Percentiles rank a stretch among this genome's conserved stretches.
Conservation (phyloP, 2,329 filamentous ascomycete species). For the Microcera coccophila region DNA sequence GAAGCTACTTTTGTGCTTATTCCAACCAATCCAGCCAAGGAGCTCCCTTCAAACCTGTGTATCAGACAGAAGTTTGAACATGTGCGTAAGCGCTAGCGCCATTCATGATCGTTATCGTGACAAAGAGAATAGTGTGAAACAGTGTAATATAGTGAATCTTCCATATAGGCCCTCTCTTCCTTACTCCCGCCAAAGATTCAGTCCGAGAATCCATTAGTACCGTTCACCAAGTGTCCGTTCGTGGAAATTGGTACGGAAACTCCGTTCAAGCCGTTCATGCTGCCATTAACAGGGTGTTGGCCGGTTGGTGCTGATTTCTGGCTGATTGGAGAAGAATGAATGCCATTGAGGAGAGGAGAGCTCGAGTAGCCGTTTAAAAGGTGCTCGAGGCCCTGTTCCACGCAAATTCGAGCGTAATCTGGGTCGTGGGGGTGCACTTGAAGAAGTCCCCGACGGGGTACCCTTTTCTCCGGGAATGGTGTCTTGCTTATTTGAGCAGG, state of each 20-base stretch:
- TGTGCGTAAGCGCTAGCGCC: slow-evolving; percentile 22
- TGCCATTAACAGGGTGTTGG: slow-evolving; percentile 31
- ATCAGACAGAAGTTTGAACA: slow-evolving; percentile 18
- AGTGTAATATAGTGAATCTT: slow-evolving; percentile 17
- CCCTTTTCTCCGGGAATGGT: slow-evolving; percentile 52
- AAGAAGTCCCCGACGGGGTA: slow-evolving; percentile 52
- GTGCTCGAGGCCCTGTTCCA: slow-evolving; percentile 55
- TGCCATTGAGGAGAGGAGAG: slow-evolving; percentile 44
- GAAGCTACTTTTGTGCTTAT: slow-evolving; percentile 14
- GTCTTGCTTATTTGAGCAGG: slow-evolving; percentile 46
- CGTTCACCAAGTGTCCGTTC: slow-evolving; percentile 29
- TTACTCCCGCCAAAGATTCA: slow-evolving; percentile 1
- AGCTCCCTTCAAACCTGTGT: slow-evolving; percentile 10
- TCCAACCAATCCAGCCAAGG: slow-evolving; percentile 18
- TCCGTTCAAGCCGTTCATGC: slow-evolving; percentile 12
- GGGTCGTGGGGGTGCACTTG: slow-evolving; percentile 54
- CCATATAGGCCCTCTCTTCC: slow-evolving; percentile 1
- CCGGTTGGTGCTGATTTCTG: slow-evolving; percentile 27
- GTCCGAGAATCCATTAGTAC: slow-evolving; percentile 26
- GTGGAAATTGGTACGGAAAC: slow-evolving; percentile 14
- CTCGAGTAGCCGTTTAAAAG: slow-evolving; percentile 46
- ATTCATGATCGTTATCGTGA: slow-evolving; percentile 25
- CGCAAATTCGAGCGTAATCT: slow-evolving; percentile 52
- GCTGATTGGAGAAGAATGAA: slow-evolving; percentile 45
- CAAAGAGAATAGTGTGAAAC: slow-evolving; percentile 23